A percentile compares a stretch with the other conserved stretches of the same genome.
These are phyloP conservation scores for California macrophylla DNA, from an alignment of 441 rosid genomes.

Conservation along the genomic window DNA sequence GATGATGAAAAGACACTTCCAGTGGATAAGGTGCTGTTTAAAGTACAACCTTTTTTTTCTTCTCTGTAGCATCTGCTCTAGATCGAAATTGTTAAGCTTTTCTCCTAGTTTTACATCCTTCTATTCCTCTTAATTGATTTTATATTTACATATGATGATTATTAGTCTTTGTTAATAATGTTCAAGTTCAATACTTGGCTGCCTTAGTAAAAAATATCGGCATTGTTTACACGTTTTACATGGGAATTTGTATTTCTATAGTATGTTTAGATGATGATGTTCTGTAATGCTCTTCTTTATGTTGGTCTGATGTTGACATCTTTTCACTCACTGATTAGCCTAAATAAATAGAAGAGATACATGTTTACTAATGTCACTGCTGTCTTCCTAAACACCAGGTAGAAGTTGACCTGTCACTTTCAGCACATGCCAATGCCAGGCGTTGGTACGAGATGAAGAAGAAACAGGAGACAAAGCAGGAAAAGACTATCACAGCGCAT, in stretches of 20 bases:
- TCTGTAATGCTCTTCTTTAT: neutral
- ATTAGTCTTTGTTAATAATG: neutral
- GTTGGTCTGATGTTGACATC: neutral
- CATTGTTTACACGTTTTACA: neutral
- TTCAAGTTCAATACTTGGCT: neutral
- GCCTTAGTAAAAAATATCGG: neutral
- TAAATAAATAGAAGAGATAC: neutral
- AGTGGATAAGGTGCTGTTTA: constrained; percentile 59
- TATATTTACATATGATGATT: neutral
- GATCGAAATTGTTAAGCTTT: neutral
- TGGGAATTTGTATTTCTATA: neutral
- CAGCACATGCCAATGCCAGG: constrained; percentile 92
- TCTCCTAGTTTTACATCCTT: constrained; percentile 7
- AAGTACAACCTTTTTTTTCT: constrained; percentile 10
- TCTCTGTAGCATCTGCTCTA: constrained; percentile 6
- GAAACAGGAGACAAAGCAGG: constrained; percentile 88
- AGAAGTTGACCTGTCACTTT: constrained; percentile 88
- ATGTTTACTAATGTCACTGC: neutral
- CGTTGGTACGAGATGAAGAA: constrained; percentile 92
- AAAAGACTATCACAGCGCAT: constrained; percentile 82
- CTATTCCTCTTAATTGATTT: neutral
- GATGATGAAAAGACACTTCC: constrained; percentile 95
- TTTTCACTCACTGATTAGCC: neutral
- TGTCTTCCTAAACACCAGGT: constrained; percentile 39
- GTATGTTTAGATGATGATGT: neutral